Base-by-base conservation (phyloP, 1,139 yeast species). In the Saccharomycopsis phalli region DNA sequence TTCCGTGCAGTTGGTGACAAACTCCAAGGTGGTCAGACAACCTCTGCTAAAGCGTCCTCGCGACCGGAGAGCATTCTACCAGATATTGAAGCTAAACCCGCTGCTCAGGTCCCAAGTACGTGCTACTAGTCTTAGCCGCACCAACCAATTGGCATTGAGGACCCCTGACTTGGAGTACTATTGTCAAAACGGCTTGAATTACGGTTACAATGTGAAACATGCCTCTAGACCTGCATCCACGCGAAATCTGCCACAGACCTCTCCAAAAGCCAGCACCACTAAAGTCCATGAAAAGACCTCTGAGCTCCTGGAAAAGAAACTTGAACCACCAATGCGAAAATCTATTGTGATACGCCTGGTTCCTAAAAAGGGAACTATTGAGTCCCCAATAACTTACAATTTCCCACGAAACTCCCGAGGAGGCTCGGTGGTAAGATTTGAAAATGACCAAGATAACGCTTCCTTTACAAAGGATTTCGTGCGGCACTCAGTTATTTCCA, bases 1-100 rank as follows among this genome's bases (percentile, higher is more conserved):
- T 17, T 35, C 41, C 28, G 46, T 42, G n/a, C 46, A 42, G 29
- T 18, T 42, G 14, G 31, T 42, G 20, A 42, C 46, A 3, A 42
- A 42, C 22, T 36, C 44, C 2, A 41, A 31, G 20, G 36, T 32
- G 17, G 16, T 23, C 14, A 19, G 31, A 10, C 29, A 41, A 2
- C 46, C 44, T 5, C 18, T 33, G 5, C 4, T 27, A 16, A 35
- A 31, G 28, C 30, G 17, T n/a, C 18, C 16, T 4, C 11, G 8
- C 10, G 27, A 31, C 25, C 16, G 17, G 8, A 20, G 18, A 8
- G 22, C 36, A 16, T 42, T 42, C 29, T 28, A 32, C 14, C 46
- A 42, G 21, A 17, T 42, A 13, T 16, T 42, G 13, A 14, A 23
- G n/a, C 3, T 42, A n/a, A 42, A 42, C 26, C 46, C 46, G 10